Percentiles rank a stretch among this genome's conserved stretches.
Evolutionary conservation across 345 rosid genomes (phyloP).

Genomic region (Eucalyptus polyanthemos): DNA sequence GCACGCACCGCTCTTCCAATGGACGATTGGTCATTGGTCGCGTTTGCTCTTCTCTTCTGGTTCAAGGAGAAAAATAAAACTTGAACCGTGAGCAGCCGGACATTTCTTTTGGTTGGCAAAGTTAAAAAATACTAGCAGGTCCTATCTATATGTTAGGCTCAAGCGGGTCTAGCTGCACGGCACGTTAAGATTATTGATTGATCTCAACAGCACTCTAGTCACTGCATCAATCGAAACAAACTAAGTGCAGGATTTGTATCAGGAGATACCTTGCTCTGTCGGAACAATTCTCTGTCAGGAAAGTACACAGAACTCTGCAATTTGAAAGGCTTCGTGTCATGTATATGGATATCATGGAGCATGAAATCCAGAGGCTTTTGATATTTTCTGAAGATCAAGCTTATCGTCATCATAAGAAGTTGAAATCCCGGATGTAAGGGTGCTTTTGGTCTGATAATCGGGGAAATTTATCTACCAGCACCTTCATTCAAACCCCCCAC

Average conservation of each 20-base stretch:
- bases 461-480: background rate
- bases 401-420: background rate
- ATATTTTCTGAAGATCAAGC: background rate
- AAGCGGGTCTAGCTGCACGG: background rate
- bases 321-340: background rate
- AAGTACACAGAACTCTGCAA: background rate
- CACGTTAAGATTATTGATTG: background rate
- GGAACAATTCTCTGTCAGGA: background rate
- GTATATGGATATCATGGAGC: background rate
- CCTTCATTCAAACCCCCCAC: background rate
- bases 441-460: background rate
- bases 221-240: background rate
- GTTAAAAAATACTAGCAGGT: background rate
- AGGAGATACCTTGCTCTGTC: background rate
- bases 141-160: background rate
- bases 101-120: background rate
- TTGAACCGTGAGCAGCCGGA: background rate
- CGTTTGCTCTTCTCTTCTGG: background rate
- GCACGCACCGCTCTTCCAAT: background rate
- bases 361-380: background rate
- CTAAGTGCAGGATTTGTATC: background rate
- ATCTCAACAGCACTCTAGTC: background rate
- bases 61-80: background rate
- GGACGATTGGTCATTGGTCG: background rate
- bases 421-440: background rate